Percentiles rank a stretch among this genome's conserved stretches.
These are phyloP conservation scores for Amanita brunnescens DNA, from an alignment of 768 basidiomycete species.

Conservation along the genomic window DNA sequence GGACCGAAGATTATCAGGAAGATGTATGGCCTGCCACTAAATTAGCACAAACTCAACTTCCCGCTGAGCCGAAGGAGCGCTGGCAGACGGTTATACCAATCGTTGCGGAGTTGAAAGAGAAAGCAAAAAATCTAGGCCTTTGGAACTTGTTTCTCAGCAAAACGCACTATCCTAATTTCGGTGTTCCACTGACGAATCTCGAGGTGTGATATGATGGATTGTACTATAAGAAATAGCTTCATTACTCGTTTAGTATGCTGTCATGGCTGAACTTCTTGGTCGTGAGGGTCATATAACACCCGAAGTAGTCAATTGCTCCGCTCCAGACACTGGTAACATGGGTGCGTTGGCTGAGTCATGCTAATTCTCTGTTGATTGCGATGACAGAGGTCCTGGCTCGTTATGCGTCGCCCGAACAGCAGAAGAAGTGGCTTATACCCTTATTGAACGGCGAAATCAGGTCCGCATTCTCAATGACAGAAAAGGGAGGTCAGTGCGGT, in stretches of 20 bases:
- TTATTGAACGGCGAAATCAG: constrained; percentile 90
- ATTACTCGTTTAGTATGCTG: constrained; percentile 60
- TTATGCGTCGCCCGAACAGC: constrained; percentile 87
- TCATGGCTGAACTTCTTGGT: constrained; percentile 95
- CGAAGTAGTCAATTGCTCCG: constrained; percentile 87
- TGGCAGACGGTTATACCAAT: constrained; percentile 84
- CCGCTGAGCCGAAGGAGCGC: constrained; percentile 58
- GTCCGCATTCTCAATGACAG: constrained; percentile 96
- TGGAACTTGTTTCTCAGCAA: constrained; percentile 99
- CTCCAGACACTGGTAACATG: constrained; percentile 98
- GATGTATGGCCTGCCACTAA: constrained; percentile 78
- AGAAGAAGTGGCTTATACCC: constrained; percentile 83
- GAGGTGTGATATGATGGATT: constrained; percentile 44
- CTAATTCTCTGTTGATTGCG: neutral
- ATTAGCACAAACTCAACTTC: constrained; percentile 76
- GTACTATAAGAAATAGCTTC: neutral
- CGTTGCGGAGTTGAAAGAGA: constrained; percentile 76
- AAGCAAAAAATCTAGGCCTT: constrained; percentile 81
- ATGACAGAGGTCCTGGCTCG: constrained; percentile 86
- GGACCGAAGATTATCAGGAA: constrained; percentile 42
- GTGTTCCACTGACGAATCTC: constrained; percentile 86
- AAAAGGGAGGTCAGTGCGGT: constrained; percentile 59
- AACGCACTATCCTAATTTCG: constrained; percentile 82
- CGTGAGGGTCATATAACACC: constrained; percentile 75
- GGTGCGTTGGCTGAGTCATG: constrained; percentile 36